Percentiles rank a stretch among this genome's conserved stretches.
phyloP scores from a whole-genome alignment of 129 eudicot genomes.

The Arctium lappa region DNA sequence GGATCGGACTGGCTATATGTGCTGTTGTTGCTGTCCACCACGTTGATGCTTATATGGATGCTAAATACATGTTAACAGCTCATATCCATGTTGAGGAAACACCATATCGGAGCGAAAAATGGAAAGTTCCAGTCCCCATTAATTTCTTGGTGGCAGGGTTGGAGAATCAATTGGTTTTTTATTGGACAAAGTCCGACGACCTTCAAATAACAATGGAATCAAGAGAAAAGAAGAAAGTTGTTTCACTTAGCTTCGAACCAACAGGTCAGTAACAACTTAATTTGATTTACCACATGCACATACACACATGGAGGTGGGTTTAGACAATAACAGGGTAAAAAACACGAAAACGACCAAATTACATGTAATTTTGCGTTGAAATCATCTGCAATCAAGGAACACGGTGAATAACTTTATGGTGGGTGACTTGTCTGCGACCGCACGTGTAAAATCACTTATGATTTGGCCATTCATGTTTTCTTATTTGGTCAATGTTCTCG shows the following conservation, averaged over 20 bases:
- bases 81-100: not conserved
- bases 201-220: not conserved
- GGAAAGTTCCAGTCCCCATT: not conserved
- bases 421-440: too few relatives aligned
- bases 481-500: too few relatives aligned
- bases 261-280: not conserved
- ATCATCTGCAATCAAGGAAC: too few relatives aligned
- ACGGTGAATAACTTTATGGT: too few relatives aligned
- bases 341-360: too few relatives aligned
- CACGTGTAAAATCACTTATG: too few relatives aligned
- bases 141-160: constrained; percentile 2
- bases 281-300: not conserved
- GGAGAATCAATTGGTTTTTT: constrained; percentile 12
- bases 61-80: constrained; percentile 3
- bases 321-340: too few relatives aligned
- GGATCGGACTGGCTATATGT: constrained; percentile 23
- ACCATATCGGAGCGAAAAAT: not conserved
- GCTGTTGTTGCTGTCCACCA: not conserved
- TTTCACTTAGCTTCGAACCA: not conserved
- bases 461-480: too few relatives aligned
- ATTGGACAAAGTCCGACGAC: not conserved
- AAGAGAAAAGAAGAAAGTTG: not conserved
- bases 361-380: too few relatives aligned
- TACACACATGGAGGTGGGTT: too few relatives aligned
- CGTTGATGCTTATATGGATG: not conserved